Conservation (phyloP, 2,329 filamentous ascomycete genomes). For the Tolypocladium pustulatum region DNA sequence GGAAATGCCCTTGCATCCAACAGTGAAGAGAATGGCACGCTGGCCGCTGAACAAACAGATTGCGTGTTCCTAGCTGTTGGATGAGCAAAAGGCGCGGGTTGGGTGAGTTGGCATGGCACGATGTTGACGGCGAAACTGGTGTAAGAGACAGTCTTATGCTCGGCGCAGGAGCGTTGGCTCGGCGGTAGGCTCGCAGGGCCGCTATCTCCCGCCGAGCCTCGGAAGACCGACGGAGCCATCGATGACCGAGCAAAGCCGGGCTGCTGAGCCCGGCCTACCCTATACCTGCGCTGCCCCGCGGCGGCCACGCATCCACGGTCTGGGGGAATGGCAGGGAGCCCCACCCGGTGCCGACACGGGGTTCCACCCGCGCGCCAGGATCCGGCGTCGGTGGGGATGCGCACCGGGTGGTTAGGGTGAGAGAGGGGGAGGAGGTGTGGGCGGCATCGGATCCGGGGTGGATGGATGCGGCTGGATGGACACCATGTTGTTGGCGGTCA, state of each 20-base stretch:
- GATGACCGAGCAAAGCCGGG: not conserved
- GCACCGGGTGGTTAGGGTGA: not conserved
- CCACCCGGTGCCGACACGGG: not conserved
- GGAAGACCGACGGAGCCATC: not conserved
- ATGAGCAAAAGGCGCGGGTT: not conserved
- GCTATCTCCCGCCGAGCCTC: not conserved
- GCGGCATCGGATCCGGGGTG: not conserved
- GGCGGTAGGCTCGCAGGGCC: slow-evolving; percentile 4
- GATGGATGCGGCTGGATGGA: not conserved
- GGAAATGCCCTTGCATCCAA: not conserved
- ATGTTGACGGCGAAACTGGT: not conserved
- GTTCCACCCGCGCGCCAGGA: not conserved
- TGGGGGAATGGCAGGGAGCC: no score
- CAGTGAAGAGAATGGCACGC: not conserved
- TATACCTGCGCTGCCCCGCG: not conserved
- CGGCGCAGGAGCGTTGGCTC: not conserved
- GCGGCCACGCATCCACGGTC: no score
- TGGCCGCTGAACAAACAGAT: no score
- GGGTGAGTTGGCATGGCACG: not conserved
- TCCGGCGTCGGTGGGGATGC: not conserved
- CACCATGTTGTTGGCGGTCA: not conserved
- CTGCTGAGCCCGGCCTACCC: not conserved
- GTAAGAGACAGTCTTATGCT: not conserved
- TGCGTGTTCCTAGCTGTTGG: no score
- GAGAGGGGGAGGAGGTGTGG: not conserved